Evolutionary conservation across 805 yeast genomes (phyloP).

Genomic region (Zygosaccharomyces lentus): DNA sequence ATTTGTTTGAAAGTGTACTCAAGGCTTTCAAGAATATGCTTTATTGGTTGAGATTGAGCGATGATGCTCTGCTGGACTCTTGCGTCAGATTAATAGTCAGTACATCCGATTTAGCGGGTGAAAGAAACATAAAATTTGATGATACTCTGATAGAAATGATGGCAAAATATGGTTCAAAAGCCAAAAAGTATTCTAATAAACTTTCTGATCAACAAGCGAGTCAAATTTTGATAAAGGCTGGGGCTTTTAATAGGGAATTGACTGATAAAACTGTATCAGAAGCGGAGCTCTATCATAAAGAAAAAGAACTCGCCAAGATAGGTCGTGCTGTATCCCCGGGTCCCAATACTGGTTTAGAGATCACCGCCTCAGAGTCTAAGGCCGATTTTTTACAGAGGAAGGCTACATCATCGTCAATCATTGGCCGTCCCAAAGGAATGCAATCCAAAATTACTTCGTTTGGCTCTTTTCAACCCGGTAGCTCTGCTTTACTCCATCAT

Average conservation of each 20-base stretch:
- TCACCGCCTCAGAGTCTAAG: constrained; percentile 21
- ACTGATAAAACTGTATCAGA: constrained; percentile 51
- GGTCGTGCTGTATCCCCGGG: constrained; percentile 12
- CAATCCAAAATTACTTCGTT: constrained; percentile 39
- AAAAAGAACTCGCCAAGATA: constrained; percentile 24
- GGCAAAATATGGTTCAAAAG: constrained; percentile 60
- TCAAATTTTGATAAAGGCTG: constrained; percentile 59
- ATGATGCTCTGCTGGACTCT: constrained; percentile 56
- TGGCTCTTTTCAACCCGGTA: constrained; percentile 34
- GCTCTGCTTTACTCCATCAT: constrained; percentile 22
- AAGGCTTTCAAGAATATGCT: constrained; percentile 64
- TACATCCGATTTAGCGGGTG: constrained; percentile 61
- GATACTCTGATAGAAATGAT: constrained; percentile 50
- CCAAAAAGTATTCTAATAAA: constrained; percentile 65
- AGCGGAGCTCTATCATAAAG: constrained; percentile 37
- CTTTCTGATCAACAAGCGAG: constrained; percentile 61
- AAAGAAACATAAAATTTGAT: constrained; percentile 48
- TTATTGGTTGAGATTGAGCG: constrained; percentile 81
- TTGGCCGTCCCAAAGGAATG: constrained; percentile 28
- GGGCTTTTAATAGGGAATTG: constrained; percentile 47
- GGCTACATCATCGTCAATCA: constrained; percentile 28
- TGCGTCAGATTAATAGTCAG: constrained; percentile 69
- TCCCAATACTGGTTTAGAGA: constrained; percentile 2
- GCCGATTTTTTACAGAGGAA: constrained; percentile 34
- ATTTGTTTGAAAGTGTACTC: constrained; percentile 51